Conservation (phyloP, 176 grass and related monocot species). For the Rhynchospora breviuscula region DNA sequence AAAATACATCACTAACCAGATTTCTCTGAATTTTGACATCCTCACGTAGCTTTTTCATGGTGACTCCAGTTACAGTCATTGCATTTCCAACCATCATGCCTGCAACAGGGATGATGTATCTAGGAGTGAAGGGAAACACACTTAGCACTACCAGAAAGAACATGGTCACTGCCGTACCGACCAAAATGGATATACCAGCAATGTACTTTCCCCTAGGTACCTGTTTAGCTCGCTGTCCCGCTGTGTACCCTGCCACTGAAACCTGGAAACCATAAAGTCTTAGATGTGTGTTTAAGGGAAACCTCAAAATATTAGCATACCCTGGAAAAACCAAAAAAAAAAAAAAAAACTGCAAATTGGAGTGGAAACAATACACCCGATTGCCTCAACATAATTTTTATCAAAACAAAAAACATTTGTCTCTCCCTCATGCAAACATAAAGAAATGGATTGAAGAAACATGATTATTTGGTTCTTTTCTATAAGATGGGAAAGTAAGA, state of each 20-base stretch:
- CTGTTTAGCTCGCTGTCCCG: no score
- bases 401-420: no score
- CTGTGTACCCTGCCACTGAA: no score
- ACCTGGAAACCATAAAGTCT: no score
- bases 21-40: constrained; percentile 31
- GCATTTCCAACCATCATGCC: constrained; percentile 80
- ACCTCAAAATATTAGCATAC: no score
- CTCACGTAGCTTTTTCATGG: constrained; percentile 35
- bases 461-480: background rate
- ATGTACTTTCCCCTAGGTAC: constrained; percentile 23
- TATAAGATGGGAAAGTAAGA: background rate
- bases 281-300: no score
- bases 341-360: no score
- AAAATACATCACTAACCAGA: background rate
- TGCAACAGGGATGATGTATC: constrained; percentile 68
- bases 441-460: background rate
- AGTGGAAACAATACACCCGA: constrained; percentile 36
- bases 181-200: constrained; percentile 29
- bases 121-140: constrained; percentile 60
- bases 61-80: constrained; percentile 77
- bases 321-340: no score
- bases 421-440: background rate
- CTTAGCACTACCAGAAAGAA: constrained; percentile 34
- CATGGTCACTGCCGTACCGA: constrained; percentile 63
- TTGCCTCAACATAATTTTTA: background rate